These are phyloP conservation scores for Pseudogymnoascus sp. DNA, from an alignment of 2,329 filamentous ascomycete genomes.

Conservation along the genomic window DNA sequence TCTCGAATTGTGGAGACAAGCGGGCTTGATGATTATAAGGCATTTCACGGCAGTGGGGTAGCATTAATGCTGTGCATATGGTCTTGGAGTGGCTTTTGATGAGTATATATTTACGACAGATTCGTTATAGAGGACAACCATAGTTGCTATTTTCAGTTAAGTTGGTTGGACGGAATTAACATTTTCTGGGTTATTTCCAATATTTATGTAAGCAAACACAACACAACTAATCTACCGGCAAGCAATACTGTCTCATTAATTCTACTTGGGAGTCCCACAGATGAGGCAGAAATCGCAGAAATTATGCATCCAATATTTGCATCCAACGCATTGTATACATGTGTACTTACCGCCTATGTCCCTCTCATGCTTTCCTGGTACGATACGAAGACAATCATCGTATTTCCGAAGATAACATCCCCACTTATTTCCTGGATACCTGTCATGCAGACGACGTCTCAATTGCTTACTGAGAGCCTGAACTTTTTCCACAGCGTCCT, in stretches of 20 bases:
- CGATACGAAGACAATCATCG: not conserved
- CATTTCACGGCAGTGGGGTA: not conserved
- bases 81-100: not conserved
- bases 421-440: not conserved
- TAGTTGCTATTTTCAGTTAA: not conserved
- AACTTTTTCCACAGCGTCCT: not conserved
- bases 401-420: not conserved
- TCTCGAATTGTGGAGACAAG: slow-evolving; percentile 1
- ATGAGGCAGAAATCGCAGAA: not conserved
- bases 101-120: not conserved
- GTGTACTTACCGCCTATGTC: not conserved
- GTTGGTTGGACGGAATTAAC: not conserved
- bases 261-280: not conserved
- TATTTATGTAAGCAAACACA: not conserved
- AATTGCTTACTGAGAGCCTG: not conserved
- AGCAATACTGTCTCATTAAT: not conserved
- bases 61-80: not conserved
- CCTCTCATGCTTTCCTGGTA: not conserved
- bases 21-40: not conserved
- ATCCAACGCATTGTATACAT: not conserved
- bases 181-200: not conserved
- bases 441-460: not conserved
- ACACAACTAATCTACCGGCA: not conserved
- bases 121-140: not conserved
- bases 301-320: not conserved